Evolutionary conservation across 1,139 yeast genomes (phyloP).

Genomic region (Yamadazyma diddensiae): DNA sequence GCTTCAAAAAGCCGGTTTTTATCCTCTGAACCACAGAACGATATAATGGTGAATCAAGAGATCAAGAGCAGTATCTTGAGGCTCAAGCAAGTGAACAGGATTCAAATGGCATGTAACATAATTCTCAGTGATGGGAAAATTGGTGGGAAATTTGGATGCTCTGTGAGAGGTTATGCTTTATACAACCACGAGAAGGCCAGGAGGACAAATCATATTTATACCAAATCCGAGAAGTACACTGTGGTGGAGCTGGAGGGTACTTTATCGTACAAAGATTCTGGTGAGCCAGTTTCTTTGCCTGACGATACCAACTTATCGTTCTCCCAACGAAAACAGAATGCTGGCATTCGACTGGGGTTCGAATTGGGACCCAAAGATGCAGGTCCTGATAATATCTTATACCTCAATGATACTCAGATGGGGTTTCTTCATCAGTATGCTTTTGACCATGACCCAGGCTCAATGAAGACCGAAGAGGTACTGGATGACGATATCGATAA

Average conservation of each 20-base stretch:
- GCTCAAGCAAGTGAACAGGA: constrained; percentile 59
- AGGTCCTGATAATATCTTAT: constrained; percentile 26
- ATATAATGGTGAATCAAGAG: constrained; percentile 42
- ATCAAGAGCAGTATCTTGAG: constrained; percentile 52
- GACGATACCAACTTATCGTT: constrained; percentile 15
- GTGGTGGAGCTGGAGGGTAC: constrained; percentile 46
- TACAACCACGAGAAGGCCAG: constrained; percentile 51
- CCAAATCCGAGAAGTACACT: constrained; percentile 47
- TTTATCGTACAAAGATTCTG: constrained; percentile 26
- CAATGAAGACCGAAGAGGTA: constrained; percentile 13
- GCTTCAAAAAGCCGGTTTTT: constrained; percentile 17
- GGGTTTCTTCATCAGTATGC: constrained; percentile 30
- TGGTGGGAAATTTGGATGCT: constrained; percentile 52
- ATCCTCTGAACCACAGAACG: constrained; percentile 9
- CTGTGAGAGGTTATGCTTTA: constrained; percentile 71
- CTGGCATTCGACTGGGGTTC: constrained; percentile 28
- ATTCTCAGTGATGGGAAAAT: constrained; percentile 38
- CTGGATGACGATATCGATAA: constrained; percentile 11
- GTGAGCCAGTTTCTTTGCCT: constrained; percentile 18
- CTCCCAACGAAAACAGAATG: constrained; percentile 42
- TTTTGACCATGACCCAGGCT: constrained; percentile 34
- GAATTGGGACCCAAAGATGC: constrained; percentile 20
- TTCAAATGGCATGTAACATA: constrained; percentile 59
- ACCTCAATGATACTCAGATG: constrained; percentile 25
- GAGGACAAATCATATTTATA: constrained; percentile 40